Evolutionary conservation across 2,329 filamentous ascomycete species (phyloP).

Genomic region (Ilyonectria mors-panacis): DNA sequence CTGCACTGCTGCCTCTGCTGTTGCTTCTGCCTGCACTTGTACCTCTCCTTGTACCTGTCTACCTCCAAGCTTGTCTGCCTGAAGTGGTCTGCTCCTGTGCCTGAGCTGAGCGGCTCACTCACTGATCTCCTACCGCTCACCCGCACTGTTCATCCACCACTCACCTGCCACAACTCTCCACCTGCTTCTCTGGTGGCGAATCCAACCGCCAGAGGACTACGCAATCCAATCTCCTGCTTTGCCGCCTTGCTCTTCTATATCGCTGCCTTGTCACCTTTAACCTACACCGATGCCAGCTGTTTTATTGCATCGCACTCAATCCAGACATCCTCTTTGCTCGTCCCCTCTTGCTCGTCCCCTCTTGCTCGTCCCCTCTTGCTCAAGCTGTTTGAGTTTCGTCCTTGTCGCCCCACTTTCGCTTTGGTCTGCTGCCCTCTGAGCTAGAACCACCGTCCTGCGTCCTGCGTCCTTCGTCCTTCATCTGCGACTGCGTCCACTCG

Average conservation of each 20-base stretch:
- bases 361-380: constrained; percentile 1
- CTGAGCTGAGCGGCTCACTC: constrained; percentile 32
- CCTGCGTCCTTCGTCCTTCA: constrained; percentile 3
- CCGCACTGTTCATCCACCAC: constrained; percentile 10
- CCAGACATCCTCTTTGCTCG: constrained; percentile 8
- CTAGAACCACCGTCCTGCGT: background rate
- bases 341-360: background rate
- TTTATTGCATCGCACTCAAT: constrained; percentile 14
- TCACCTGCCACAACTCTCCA: constrained; percentile 12
- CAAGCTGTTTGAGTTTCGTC: background rate
- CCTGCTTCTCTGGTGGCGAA: constrained; percentile 27
- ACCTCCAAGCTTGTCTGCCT: constrained; percentile 27
- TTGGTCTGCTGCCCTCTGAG: background rate
- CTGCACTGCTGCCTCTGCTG: background rate
- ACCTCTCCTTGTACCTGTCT: background rate
- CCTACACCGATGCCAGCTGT: background rate
- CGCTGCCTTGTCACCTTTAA: constrained; percentile 12
- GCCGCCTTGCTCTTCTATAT: constrained; percentile 22
- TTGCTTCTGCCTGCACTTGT: background rate
- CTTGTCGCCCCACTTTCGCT: constrained; percentile 22
- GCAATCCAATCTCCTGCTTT: constrained; percentile 26
- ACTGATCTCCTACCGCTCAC: constrained; percentile 39
- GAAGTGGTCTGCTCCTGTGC: constrained; percentile 29
- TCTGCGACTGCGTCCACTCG: constrained; percentile 8
- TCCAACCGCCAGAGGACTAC: constrained; percentile 20